phyloP scores from a whole-genome alignment of 495 filamentous ascomycete species.

The Mytilinidion resinicola region DNA sequence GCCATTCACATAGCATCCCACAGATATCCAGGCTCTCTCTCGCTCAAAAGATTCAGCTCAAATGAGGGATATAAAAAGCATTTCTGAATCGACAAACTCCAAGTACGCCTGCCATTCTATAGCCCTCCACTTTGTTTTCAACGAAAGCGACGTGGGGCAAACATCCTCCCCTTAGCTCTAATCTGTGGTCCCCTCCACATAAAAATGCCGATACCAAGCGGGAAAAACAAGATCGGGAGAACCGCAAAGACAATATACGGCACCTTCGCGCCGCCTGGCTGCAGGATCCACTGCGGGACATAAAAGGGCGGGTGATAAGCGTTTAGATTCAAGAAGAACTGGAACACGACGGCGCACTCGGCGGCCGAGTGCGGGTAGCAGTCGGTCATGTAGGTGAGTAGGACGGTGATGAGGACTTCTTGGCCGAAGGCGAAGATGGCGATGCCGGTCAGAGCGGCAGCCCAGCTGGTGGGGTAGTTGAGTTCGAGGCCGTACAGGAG shows the following conservation, averaged over 20 bases:
- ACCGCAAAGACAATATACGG: constrained; percentile 14
- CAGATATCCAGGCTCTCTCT: no score
- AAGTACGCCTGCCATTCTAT: no score
- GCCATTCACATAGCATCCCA: no score
- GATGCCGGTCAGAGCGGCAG: background rate
- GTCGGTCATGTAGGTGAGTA: constrained; percentile 4
- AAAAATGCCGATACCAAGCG: background rate
- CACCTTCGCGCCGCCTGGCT: background rate
- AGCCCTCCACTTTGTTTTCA: no score
- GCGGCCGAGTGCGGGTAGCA: background rate
- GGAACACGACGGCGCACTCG: constrained; percentile 7
- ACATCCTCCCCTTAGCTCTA: background rate
- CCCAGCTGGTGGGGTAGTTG: constrained; percentile 6
- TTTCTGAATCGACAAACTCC: no score
- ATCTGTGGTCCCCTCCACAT: constrained; percentile 1
- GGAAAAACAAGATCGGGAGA: constrained; percentile 3
- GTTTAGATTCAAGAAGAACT: constrained; percentile 10
- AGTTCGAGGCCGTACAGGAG: constrained; percentile 5
- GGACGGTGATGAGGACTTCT: constrained; percentile 7
- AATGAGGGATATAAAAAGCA: no score
- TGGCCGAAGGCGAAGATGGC: constrained; percentile 7
- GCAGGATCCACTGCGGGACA: constrained; percentile 1
- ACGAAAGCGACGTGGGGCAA: no score
- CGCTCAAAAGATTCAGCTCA: no score
- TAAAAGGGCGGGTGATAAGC: constrained; percentile 6